Conservation (phyloP, 2,329 filamentous ascomycete genomes). For the Teratosphaeria destructans region DNA sequence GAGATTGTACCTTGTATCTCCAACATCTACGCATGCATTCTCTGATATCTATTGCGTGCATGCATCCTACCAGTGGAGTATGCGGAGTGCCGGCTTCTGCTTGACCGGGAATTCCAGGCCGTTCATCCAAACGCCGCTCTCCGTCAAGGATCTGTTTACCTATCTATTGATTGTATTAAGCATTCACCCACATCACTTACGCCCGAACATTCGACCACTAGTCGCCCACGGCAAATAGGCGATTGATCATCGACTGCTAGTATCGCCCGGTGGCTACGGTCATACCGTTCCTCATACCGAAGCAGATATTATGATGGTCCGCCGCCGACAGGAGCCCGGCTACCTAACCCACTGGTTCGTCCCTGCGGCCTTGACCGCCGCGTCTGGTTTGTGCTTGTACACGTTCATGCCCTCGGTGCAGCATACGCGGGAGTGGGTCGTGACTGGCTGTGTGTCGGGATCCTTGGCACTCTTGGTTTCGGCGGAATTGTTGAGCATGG, state of each 20-base stretch:
- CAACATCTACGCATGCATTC: neutral
- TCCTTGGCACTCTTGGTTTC: neutral
- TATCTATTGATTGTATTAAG: too few relatives aligned
- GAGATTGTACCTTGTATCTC: neutral
- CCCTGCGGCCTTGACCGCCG: too few relatives aligned
- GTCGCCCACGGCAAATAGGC: neutral
- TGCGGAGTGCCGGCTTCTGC: too few relatives aligned
- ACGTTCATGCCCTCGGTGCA: neutral
- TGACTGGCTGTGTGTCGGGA: neutral
- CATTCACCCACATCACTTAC: too few relatives aligned
- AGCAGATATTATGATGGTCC: neutral
- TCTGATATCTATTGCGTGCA: neutral
- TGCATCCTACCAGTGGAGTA: too few relatives aligned
- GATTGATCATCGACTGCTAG: neutral
- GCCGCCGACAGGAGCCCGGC: neutral
- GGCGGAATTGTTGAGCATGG: neutral
- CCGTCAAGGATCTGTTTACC: too few relatives aligned
- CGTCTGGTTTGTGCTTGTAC: neutral
- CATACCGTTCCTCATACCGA: neutral
- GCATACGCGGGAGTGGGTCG: neutral
- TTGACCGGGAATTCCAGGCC: too few relatives aligned
- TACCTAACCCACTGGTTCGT: neutral
- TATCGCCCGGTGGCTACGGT: neutral
- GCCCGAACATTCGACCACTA: neutral
- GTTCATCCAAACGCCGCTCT: too few relatives aligned